Conservation (phyloP, 352 stramenopile species). For the Phytopythium oedochilum region DNA sequence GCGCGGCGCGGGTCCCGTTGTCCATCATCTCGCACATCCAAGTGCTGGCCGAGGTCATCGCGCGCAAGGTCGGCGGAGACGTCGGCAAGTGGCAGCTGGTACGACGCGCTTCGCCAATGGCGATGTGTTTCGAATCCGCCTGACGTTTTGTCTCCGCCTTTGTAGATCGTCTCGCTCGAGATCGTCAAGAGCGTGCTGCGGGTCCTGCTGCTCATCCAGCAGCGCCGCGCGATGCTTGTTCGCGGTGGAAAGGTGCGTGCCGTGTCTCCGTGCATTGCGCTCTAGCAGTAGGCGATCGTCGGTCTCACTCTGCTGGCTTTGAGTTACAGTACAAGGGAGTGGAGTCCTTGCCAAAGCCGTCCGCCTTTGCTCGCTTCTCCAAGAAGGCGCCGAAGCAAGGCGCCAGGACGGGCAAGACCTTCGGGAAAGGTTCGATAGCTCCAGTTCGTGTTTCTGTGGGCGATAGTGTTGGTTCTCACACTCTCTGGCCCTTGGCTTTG, state of each 20-base stretch:
- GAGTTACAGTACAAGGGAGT: constrained; percentile 46
- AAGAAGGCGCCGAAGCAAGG: constrained; percentile 51
- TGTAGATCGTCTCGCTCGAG: constrained; percentile 73
- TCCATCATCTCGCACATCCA: constrained; percentile 78
- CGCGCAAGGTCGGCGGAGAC: constrained; percentile 61
- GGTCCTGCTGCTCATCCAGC: constrained; percentile 57
- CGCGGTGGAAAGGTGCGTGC: constrained; percentile 46
- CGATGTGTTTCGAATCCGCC: neutral
- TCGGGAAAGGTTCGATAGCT: constrained; percentile 35
- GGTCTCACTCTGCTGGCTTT: neutral
- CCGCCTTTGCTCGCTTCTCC: constrained; percentile 53
- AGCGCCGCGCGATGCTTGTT: constrained; percentile 50
- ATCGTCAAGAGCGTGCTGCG: constrained; percentile 68
- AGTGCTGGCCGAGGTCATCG: constrained; percentile 75
- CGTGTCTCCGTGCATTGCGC: neutral
- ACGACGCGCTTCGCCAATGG: constrained; percentile 10
- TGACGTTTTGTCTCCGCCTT: too few species aligned
- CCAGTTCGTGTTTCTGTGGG: constrained; percentile 5
- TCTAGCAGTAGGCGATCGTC: neutral
- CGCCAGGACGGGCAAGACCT: constrained; percentile 65
- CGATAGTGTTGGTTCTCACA: neutral
- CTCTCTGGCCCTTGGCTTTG: neutral
- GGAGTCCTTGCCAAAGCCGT: constrained; percentile 37
- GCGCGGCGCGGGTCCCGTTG: constrained; percentile 57
- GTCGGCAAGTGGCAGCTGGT: constrained; percentile 70